Conservation (phyloP, 805 yeast species). For the Schizosaccharomyces japonicus region DNA sequence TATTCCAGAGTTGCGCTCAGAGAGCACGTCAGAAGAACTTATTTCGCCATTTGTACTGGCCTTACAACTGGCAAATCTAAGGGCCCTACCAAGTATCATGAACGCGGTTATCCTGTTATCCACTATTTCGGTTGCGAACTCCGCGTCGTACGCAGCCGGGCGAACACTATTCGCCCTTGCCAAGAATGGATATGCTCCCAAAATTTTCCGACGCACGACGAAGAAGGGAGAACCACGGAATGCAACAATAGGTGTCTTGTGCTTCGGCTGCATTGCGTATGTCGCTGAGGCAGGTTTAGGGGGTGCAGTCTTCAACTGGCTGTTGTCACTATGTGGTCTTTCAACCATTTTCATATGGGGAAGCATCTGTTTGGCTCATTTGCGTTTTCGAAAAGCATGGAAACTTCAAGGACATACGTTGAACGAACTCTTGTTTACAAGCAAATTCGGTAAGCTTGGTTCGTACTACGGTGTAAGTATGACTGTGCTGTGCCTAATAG, state of each 20-base stretch:
- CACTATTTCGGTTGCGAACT: conserved; percentile 49
- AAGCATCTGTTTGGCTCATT: conserved; percentile 41
- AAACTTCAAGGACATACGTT: conserved; percentile 40
- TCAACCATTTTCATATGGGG: conserved; percentile 64
- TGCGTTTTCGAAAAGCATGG: conserved; percentile 44
- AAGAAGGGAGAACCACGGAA: conserved; percentile 55
- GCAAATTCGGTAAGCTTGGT: conserved; percentile 48
- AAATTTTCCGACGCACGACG: conserved; percentile 42
- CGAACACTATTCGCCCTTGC: conserved; percentile 48
- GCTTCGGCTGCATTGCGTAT: conserved; percentile 20
- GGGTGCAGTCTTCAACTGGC: conserved; percentile 37
- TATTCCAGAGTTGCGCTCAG: conserved; percentile 25
- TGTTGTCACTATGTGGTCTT: conserved; percentile 50
- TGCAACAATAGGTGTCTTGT: conserved; percentile 27
- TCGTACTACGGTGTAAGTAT: conserved; percentile 39
- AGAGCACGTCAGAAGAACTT: conserved; percentile 30
- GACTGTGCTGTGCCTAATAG: conserved; percentile 36
- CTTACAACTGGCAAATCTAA: conserved; percentile 38
- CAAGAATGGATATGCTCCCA: conserved; percentile 43
- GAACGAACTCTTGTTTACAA: conserved; percentile 29
- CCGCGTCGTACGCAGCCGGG: conserved; percentile 38
- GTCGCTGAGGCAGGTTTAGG: neutral
- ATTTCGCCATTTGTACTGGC: conserved; percentile 61
- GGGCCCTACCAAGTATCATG: conserved; percentile 44
- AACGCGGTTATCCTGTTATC: conserved; percentile 43